These are phyloP conservation scores for Pythium brachiatum DNA, from an alignment of 352 stramenopile species.

Conservation along the genomic window DNA sequence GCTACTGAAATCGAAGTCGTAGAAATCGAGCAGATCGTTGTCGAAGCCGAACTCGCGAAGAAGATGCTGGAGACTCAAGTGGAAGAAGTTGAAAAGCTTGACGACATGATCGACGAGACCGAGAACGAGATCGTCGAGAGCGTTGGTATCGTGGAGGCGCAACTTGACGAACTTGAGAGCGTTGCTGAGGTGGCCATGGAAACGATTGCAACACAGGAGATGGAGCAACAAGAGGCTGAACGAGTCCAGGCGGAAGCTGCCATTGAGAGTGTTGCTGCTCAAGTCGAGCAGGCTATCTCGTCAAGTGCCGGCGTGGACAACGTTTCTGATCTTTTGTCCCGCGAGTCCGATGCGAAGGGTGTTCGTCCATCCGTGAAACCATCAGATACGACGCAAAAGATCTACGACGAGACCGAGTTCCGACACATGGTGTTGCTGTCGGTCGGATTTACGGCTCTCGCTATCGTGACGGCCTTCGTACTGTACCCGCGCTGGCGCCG, in stretches of 20 bases:
- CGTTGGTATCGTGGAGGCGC: not conserved
- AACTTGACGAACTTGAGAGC: not conserved
- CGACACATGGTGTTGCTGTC: constrained; percentile 15
- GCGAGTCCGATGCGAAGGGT: not conserved
- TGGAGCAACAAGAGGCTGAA: not conserved
- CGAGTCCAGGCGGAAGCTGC: not conserved
- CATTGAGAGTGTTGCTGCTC: not conserved
- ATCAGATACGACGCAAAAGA: not conserved
- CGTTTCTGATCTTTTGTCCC: not conserved
- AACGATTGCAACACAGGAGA: constrained; percentile 1
- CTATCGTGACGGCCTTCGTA: constrained; percentile 1
- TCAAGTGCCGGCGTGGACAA: not conserved
- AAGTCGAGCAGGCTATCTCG: constrained; percentile 6
- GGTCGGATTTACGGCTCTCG: constrained; percentile 16
- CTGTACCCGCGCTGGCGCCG: constrained; percentile 15
- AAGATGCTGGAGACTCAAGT: constrained; percentile 3
- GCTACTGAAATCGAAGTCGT: constrained; percentile 6
- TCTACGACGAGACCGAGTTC: constrained; percentile 15
- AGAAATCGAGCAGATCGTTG: constrained; percentile 11
- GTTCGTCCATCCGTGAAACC: not conserved
- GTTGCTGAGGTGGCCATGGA: not conserved
- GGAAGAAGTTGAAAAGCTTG: constrained; percentile 1
- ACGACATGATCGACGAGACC: not conserved
- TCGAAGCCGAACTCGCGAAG: constrained; percentile 8
- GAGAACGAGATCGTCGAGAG: not conserved